phyloP scores from a whole-genome alignment of 495 filamentous ascomycete genomes.

The Lichina pygmaea region DNA sequence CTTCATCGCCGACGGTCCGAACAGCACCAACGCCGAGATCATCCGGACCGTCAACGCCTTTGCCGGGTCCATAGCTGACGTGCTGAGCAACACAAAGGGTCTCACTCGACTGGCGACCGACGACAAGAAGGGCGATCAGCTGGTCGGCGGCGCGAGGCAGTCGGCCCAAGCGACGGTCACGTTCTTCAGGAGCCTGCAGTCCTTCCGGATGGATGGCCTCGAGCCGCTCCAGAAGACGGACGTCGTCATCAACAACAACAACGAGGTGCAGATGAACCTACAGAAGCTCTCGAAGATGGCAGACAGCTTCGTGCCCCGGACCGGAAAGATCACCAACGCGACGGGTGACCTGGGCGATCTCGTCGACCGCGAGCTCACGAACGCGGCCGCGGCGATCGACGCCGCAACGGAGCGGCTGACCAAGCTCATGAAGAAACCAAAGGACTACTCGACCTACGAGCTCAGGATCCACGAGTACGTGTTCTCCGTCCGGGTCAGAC shows the following conservation, averaged over 20 bases:
- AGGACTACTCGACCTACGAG: conserved; percentile 93
- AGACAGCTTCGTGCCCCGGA: conserved; percentile 69
- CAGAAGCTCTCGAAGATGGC: conserved; percentile 79
- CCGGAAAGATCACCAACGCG: conserved; percentile 47
- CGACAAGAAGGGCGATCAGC: conserved; percentile 70
- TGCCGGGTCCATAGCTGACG: conserved; percentile 72
- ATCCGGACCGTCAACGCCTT: conserved; percentile 84
- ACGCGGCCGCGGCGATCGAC: conserved; percentile 87
- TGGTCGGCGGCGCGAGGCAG: conserved; percentile 54
- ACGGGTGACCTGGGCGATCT: conserved; percentile 72
- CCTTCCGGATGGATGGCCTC: conserved; percentile 74
- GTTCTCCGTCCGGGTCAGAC: not conserved
- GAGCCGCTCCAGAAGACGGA: conserved; percentile 75
- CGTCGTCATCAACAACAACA: conserved; percentile 86
- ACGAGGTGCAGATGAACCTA: conserved; percentile 75
- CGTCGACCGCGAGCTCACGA: conserved; percentile 72
- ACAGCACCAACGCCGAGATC: conserved; percentile 69
- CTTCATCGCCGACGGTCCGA: conserved; percentile 89
- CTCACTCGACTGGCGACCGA: conserved; percentile 82
- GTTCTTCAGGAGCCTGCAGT: conserved; percentile 86
- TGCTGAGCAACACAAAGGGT: conserved; percentile 88
- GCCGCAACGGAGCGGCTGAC: conserved; percentile 70
- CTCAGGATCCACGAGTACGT: conserved; percentile 57
- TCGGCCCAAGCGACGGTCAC: conserved; percentile 73
- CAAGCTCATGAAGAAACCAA: conserved; percentile 78